These are phyloP conservation scores for Alternaria sp. DNA, from an alignment of 2,329 filamentous ascomycete species.

Conservation along the genomic window DNA sequence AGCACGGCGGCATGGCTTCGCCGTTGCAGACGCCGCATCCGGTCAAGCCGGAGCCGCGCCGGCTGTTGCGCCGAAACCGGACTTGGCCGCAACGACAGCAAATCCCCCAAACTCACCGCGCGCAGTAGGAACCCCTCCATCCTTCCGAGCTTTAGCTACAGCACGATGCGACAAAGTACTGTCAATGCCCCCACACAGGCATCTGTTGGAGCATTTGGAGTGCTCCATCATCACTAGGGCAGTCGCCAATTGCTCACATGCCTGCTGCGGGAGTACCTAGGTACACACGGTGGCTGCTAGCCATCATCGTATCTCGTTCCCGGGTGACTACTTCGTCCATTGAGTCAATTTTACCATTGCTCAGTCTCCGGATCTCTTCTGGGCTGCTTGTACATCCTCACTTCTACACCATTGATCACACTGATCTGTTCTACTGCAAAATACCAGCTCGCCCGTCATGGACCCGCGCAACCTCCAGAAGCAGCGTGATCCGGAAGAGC, in stretches of 20 bases:
- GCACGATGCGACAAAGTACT: constrained; percentile 19
- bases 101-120: constrained; percentile 26
- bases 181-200: constrained; percentile 30
- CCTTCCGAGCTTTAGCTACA: constrained; percentile 22
- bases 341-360: constrained; percentile 5
- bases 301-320: constrained; percentile 35
- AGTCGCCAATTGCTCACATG: constrained; percentile 25
- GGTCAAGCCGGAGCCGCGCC: constrained; percentile 27
- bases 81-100: constrained; percentile 25
- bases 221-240: constrained; percentile 30
- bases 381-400: neutral
- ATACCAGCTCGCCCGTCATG: constrained; percentile 36
- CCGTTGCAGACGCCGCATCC: constrained; percentile 34
- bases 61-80: constrained; percentile 31
- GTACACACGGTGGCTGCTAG: constrained; percentile 31
- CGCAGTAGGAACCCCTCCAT: constrained; percentile 35
- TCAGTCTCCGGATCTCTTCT: constrained; percentile 1
- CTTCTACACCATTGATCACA: neutral
- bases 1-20: constrained; percentile 4
- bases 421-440: neutral
- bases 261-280: constrained; percentile 31
- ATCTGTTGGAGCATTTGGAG: constrained; percentile 26
- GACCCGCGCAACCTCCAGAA: constrained; percentile 50
- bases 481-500: constrained; percentile 50
- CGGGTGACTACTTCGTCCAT: constrained; percentile 18